Evolutionary conservation across 23 red algal genomes (phyloP), one percentile per base, ranked within the genome.

Genomic region (Chondrus crispus): DNA sequence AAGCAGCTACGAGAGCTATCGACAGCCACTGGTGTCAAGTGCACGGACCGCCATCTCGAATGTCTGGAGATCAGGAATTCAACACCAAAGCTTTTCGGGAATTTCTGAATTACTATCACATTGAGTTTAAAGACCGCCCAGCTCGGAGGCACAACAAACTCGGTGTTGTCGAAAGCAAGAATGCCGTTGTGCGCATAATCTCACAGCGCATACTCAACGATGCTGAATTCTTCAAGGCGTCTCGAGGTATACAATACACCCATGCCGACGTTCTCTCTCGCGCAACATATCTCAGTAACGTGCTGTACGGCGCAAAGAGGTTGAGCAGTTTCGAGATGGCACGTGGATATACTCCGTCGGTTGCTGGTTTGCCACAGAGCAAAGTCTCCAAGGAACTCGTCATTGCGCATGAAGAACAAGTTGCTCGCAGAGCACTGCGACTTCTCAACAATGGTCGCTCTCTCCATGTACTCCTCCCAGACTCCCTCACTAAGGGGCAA

Each of bases 121-220:
- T 88, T 10, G 8, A 32, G 16, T 74, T 88, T 60, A 66, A 55
- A 22, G 64, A 62, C 18, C 43, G 30, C 9, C 84, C 46, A 20
- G 63, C 84, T 46, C 58, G 82, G 8, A 33, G 58, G 8, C 62
- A 87, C 64, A 87, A 87, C 62, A 87, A 87, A n/a, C 13, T 87
- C 47, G 57, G 63, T 51, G 62, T 87, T 8, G 58, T 87, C 5
- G 82, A 87, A 58, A 46, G 32, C 5, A 87, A 87, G 20, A 87
- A 87, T 22, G 5, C 5, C 4, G 40, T 68, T 5, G 33, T 87
- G 11, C 2, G 82, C 2, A 3, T 49, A 2, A 46, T 87, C 7
- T 3, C 64, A 3, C 18, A 29, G n/a, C 7, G 37, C 24, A 19
- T 87, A 47, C 82, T 87, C n/a, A 5, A 3, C 22, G 58, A 72